These are phyloP conservation scores for Kentomonas sorsogonicus DNA, from an alignment of 208 protist species.

Conservation along the genomic window DNA sequence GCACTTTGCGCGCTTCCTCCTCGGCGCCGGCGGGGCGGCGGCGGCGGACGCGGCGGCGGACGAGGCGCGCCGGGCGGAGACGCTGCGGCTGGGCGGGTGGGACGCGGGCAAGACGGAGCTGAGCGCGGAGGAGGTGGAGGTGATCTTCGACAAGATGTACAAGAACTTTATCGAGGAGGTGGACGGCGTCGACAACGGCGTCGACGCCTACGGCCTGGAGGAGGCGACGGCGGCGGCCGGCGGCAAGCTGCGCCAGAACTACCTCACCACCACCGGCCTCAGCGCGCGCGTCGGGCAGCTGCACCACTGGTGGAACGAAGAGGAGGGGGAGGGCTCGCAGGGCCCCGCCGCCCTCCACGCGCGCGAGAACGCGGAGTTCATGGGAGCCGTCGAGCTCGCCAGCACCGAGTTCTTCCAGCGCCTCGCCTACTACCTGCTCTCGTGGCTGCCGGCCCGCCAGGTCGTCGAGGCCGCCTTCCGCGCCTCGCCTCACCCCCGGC, in stretches of 20 bases:
- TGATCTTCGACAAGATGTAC: conserved; percentile 84
- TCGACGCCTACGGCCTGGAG: conserved; percentile 60
- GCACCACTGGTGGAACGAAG: conserved; percentile 89
- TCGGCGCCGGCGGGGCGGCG: too few species aligned
- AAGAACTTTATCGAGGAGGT: conserved; percentile 89
- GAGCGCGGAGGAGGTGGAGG: conserved; percentile 44
- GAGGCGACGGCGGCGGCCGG: conserved; percentile 12
- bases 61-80: conserved; percentile 17
- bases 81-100: conserved; percentile 48
- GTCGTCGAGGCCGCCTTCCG: conserved; percentile 81
- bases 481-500: too few species aligned
- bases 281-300: conserved; percentile 75
- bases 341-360: conserved; percentile 17
- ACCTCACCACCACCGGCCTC: conserved; percentile 71
- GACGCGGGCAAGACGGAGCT: conserved; percentile 16
- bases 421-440: conserved; percentile 75
- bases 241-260: conserved; percentile 53
- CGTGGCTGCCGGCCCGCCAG: conserved; percentile 87
- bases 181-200: conserved; percentile 94
- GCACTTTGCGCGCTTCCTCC: conserved; percentile 45
- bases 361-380: conserved; percentile 64
- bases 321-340: not conserved
- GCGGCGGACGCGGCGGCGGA: conserved; percentile 32
- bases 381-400: conserved; percentile 85
- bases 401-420: conserved; percentile 80